A percentile compares a stretch with the other conserved stretches of the same genome.
phyloP scores from a whole-genome alignment of 1,284 basidiomycete genomes.

The Puccinia polysora region DNA sequence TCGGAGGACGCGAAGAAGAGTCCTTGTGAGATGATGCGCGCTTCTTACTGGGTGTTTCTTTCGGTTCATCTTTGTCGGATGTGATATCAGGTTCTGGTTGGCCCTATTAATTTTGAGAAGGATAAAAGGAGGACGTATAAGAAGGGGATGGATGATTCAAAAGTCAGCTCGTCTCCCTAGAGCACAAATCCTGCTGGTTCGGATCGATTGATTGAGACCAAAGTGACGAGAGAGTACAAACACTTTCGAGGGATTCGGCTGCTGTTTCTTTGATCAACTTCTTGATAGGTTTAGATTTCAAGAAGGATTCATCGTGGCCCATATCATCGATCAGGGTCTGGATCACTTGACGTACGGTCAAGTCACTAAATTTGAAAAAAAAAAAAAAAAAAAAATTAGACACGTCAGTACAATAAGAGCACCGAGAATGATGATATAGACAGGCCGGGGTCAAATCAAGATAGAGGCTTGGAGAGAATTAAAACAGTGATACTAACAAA shows the following conservation, averaged over 20 bases:
- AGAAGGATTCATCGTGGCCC: conserved; percentile 1
- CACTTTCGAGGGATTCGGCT: background rate
- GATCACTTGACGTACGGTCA: conserved; percentile 1
- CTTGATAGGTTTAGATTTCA: conserved; percentile 14
- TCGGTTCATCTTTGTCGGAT: background rate
- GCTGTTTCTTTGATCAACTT: conserved; percentile 11
- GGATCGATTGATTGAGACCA: background rate
- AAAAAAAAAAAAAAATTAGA: background rate
- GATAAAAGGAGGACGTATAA: too few relatives aligned
- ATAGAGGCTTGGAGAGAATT: background rate
- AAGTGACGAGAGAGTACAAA: background rate
- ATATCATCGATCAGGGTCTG: conserved; percentile 5
- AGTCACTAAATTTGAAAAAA: background rate
- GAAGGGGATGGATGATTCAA: too few relatives aligned
- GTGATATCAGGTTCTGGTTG: too few relatives aligned
- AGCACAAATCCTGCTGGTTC: background rate
- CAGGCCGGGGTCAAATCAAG: too few relatives aligned
- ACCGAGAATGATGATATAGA: background rate
- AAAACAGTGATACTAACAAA: background rate
- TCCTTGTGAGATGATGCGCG: too few relatives aligned
- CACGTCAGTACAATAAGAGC: background rate
- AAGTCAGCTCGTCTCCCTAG: too few relatives aligned
- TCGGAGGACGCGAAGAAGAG: too few relatives aligned
- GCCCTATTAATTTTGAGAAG: too few relatives aligned
- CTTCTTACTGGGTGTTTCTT: background rate